phyloP scores from a whole-genome alignment of 352 stramenopile species.

The Pythium biforme region DNA sequence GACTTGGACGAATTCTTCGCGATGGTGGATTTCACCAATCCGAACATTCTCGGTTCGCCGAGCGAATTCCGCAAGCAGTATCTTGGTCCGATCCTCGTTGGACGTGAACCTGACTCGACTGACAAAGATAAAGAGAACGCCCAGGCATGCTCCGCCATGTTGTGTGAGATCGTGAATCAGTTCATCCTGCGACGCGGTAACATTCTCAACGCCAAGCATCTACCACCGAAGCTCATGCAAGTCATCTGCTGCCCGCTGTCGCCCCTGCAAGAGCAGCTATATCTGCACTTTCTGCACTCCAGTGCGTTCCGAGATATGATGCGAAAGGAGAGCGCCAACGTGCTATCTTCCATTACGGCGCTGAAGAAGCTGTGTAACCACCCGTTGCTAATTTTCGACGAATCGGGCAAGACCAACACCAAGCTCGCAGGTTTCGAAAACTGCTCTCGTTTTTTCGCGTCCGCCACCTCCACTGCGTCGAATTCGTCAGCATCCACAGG shows the following conservation, averaged over 20 bases:
- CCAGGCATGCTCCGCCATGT: constrained; percentile 91
- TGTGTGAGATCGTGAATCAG: constrained; percentile 97
- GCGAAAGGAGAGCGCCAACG: constrained; percentile 91
- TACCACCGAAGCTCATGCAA: constrained; percentile 98
- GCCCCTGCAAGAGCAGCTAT: constrained; percentile 95
- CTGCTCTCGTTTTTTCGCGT: constrained; percentile 64
- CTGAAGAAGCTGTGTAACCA: constrained; percentile 99
- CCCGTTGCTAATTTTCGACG: constrained; percentile 92
- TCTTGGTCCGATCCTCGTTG: constrained; percentile 85
- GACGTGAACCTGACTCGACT: constrained; percentile 88
- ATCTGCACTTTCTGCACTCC: constrained; percentile 93
- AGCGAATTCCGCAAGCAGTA: constrained; percentile 95
- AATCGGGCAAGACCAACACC: constrained; percentile 77
- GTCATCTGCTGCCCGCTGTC: constrained; percentile 98
- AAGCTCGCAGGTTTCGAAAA: constrained; percentile 81
- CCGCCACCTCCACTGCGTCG: constrained; percentile 26
- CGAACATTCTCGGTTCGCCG: constrained; percentile 74
- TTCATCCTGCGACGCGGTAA: constrained; percentile 98
- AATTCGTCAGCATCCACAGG: constrained; percentile 1
- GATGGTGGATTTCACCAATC: constrained; percentile 93
- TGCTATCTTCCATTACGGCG: constrained; percentile 86
- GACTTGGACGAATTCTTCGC: constrained; percentile 98
- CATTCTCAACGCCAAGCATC: constrained; percentile 97
- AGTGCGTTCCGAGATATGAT: constrained; percentile 96
- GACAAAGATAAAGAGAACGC: constrained; percentile 73